Evolutionary conservation across 2,329 filamentous ascomycete genomes (phyloP).

Genomic region (Emmonsiellopsis sp.): DNA sequence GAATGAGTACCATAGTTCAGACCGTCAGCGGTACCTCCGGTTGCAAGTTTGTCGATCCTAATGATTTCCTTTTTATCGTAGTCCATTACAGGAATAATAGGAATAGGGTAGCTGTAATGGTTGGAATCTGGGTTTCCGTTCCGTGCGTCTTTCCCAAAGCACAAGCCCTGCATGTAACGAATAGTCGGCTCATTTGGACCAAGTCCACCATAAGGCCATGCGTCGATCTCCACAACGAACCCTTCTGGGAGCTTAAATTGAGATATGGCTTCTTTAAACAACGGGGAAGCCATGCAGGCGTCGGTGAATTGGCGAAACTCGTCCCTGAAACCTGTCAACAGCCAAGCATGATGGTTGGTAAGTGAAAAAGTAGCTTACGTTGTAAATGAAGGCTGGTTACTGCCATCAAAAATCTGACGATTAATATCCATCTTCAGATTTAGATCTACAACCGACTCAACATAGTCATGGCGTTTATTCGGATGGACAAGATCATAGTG

Average conservation of each 20-base stretch:
- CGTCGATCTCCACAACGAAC: conserved; percentile 48
- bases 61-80: conserved; percentile 46
- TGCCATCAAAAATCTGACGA: conserved; percentile 40
- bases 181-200: conserved; percentile 38
- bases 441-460: conserved; percentile 46
- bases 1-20: conserved; percentile 33
- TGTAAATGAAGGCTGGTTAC: conserved; percentile 41
- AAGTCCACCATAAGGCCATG: conserved; percentile 50
- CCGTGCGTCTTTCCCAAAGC: conserved; percentile 42
- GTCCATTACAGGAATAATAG: conserved; percentile 52
- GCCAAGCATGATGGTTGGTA: background rate
- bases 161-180: conserved; percentile 47
- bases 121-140: conserved; percentile 48
- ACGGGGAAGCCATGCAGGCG: conserved; percentile 43
- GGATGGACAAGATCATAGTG: conserved; percentile 39
- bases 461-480: conserved; percentile 42
- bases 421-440: conserved; percentile 32
- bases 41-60: conserved; percentile 50
- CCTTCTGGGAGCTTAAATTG: conserved; percentile 47
- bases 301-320: conserved; percentile 42
- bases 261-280: conserved; percentile 44
- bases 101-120: conserved; percentile 55
- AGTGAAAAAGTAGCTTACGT: conserved; percentile 21
- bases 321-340: conserved; percentile 18
- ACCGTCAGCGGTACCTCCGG: conserved; percentile 42